These are phyloP conservation scores for Solanum corneliomulleri DNA, from an alignment of 257 asterid genomes.

Conservation along the genomic window DNA sequence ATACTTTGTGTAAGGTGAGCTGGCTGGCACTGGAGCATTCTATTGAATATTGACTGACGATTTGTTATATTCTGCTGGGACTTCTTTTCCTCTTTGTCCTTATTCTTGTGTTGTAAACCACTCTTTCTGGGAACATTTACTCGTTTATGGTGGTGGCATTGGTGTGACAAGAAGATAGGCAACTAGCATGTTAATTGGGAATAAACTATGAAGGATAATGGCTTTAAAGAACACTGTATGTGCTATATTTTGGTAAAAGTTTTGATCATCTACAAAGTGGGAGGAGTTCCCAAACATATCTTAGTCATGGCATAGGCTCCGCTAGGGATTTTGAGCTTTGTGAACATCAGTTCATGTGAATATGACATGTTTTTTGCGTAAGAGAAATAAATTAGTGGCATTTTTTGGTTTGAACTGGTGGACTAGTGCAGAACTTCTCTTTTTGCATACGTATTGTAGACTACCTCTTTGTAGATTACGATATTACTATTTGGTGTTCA, in stretches of 20 bases:
- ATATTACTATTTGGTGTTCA: background rate
- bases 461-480: background rate
- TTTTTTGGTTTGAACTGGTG: background rate
- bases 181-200: background rate
- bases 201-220: background rate
- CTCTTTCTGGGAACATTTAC: background rate
- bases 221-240: background rate
- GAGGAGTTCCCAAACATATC: background rate
- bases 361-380: background rate
- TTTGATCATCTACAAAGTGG: background rate
- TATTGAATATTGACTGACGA: background rate
- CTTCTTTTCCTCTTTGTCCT: background rate
- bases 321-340: background rate
- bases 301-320: background rate
- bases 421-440: background rate
- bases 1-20: conserved; percentile 10
- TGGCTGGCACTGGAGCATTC: background rate
- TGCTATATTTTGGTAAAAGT: background rate
- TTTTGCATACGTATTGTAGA: background rate
- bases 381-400: background rate
- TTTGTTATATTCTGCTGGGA: background rate
- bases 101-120: background rate
- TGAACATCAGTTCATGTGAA: background rate
- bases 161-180: background rate
- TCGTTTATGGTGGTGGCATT: background rate